These are phyloP conservation scores for Pseudomonodictys pantanalensis DNA, from an alignment of 495 filamentous ascomycete species.

Conservation along the genomic window DNA sequence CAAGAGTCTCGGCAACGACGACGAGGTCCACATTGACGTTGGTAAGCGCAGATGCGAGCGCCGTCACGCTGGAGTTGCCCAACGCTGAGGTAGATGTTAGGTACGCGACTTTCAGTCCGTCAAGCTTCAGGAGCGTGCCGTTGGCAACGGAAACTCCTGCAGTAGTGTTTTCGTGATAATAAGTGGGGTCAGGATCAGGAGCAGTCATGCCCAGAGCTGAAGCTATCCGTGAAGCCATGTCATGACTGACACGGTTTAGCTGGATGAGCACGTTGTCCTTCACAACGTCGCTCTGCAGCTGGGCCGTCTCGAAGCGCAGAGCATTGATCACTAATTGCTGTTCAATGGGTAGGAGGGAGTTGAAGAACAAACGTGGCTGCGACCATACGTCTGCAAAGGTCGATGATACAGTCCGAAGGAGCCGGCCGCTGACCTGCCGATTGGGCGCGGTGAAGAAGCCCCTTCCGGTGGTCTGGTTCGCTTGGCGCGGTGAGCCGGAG, in stretches of 20 bases:
- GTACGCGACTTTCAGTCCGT: conserved; percentile 65
- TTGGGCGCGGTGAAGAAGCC: conserved; percentile 73
- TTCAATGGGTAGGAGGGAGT: conserved; percentile 66
- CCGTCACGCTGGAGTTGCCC: conserved; percentile 26
- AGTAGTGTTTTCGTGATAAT: conserved; percentile 70
- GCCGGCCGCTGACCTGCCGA: conserved; percentile 52
- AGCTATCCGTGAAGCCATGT: conserved; percentile 66
- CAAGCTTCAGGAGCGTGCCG: conserved; percentile 56
- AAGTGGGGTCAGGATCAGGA: conserved; percentile 54
- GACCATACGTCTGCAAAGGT: conserved; percentile 75
- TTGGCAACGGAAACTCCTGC: conserved; percentile 59
- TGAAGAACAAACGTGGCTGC: conserved; percentile 73
- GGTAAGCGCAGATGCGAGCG: conserved; percentile 49
- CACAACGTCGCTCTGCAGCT: conserved; percentile 56
- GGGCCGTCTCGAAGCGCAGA: conserved; percentile 68
- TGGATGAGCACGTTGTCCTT: conserved; percentile 64
- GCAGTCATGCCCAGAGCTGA: conserved; percentile 52
- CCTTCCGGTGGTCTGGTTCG: conserved; percentile 64
- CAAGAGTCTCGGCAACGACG: conserved; percentile 62
- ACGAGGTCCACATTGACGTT: conserved; percentile 53
- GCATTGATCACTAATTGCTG: conserved; percentile 78
- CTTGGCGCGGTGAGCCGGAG: conserved; percentile 62
- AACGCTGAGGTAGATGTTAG: conserved; percentile 48
- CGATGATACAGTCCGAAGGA: conserved; percentile 58
- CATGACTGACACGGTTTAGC: conserved; percentile 68